phyloP scores from a whole-genome alignment of 73 alveolate genomes.

The Symbiodinium pilosum region DNA sequence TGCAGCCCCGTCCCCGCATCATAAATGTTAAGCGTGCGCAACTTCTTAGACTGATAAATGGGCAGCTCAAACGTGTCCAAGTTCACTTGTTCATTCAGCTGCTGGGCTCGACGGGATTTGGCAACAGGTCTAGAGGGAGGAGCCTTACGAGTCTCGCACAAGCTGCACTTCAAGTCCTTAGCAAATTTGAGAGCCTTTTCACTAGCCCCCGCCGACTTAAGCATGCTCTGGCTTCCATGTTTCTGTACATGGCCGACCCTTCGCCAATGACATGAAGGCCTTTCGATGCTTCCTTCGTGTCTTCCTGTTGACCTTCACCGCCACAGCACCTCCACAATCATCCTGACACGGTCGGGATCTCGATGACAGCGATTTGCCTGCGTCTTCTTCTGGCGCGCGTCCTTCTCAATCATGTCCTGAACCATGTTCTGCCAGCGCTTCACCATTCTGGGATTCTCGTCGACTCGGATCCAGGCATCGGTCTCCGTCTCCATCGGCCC shows the following conservation, averaged over 20 bases:
- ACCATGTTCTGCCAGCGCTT: background rate
- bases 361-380: background rate
- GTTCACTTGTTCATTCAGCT: background rate
- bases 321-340: background rate
- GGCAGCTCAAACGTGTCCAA: constrained; percentile 29
- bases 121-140: background rate
- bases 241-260: too few species aligned
- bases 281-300: background rate
- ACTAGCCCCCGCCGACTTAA: constrained; percentile 12
- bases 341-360: background rate
- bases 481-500: background rate
- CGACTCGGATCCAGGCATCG: background rate
- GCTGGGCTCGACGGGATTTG: background rate
- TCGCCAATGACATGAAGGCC: too few species aligned
- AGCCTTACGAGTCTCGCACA: background rate
- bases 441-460: background rate
- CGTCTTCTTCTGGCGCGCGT: background rate
- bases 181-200: background rate
- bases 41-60: background rate
- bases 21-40: background rate
- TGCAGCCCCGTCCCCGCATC: constrained; percentile 26
- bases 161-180: background rate
- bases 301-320: background rate
- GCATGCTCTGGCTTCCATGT: too few species aligned
- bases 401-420: background rate